phyloP scores from a whole-genome alignment of 164 flowering plant genomes.

The Macadamia tetraphylla region DNA sequence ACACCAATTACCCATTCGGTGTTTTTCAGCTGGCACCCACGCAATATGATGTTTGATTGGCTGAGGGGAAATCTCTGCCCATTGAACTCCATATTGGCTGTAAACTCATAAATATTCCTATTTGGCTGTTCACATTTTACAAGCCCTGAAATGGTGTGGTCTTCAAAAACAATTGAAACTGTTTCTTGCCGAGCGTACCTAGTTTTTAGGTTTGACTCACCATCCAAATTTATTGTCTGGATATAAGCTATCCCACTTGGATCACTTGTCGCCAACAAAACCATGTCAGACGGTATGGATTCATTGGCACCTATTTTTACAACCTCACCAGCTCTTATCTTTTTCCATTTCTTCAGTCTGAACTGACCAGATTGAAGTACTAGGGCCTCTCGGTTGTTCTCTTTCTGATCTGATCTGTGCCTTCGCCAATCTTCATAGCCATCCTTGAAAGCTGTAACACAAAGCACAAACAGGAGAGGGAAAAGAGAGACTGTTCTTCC shows the following conservation, averaged over 20 bases:
- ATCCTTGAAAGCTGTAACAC: slow-evolving; percentile 89
- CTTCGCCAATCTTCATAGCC: slow-evolving; percentile 97
- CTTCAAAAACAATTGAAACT: slow-evolving; percentile 41
- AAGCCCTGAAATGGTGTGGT: slow-evolving; percentile 44
- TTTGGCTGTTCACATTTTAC: slow-evolving; percentile 88
- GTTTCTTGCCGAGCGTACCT: slow-evolving; percentile 94
- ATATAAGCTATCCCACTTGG: slow-evolving; percentile 85
- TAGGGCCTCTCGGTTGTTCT: slow-evolving; percentile 67
- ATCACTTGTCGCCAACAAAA: slow-evolving; percentile 76
- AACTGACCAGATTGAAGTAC: slow-evolving; percentile 60
- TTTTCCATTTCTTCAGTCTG: slow-evolving; percentile 59
- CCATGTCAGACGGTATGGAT: slow-evolving; percentile 89
- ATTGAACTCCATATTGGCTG: slow-evolving; percentile 77
- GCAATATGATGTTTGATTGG: slow-evolving; percentile 83
- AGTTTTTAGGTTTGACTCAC: slow-evolving; percentile 89
- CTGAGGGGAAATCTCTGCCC: slow-evolving; percentile 63
- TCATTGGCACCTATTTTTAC: slow-evolving; percentile 66
- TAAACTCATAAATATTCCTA: slow-evolving; percentile 87
- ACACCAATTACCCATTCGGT: slow-evolving; percentile 85
- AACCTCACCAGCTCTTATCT: slow-evolving; percentile 74
- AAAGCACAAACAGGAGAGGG: slow-evolving; percentile 83
- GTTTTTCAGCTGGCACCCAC: slow-evolving; percentile 94
- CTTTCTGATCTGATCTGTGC: slow-evolving; percentile 79
- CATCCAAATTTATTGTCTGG: slow-evolving; percentile 92
- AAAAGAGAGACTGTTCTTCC: slow-evolving; percentile 92